These are phyloP conservation scores for Arxiozyma telluris DNA, from an alignment of 1,139 yeast species.

Conservation along the genomic window DNA sequence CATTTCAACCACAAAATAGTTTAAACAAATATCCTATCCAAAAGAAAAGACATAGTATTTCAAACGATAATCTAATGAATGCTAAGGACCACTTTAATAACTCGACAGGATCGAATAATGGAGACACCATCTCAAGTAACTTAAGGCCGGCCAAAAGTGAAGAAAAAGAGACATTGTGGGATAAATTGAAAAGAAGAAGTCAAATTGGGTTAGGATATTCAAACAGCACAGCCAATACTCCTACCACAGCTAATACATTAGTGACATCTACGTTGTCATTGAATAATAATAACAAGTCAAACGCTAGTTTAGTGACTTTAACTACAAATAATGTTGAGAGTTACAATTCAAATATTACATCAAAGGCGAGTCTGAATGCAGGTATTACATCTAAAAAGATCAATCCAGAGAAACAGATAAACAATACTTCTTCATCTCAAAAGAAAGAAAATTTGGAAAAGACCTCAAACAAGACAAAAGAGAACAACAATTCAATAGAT, in stretches of 20 bases:
- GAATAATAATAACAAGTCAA: not conserved
- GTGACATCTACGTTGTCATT: not conserved
- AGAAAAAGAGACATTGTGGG: constrained; percentile 25
- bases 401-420: not conserved
- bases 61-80: constrained; percentile 11
- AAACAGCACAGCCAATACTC: not conserved
- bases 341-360: not conserved
- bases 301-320: constrained; percentile 5
- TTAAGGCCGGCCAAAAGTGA: constrained; percentile 11
- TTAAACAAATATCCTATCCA: not conserved
- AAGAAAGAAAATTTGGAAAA: not conserved
- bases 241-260: not conserved
- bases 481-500: not conserved
- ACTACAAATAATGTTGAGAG: constrained; percentile 3
- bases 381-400: not conserved
- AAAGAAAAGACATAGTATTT: constrained; percentile 8
- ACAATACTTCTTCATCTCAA: not conserved
- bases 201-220: constrained; percentile 12
- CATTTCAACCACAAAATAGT: not conserved
- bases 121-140: not conserved
- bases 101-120: not conserved
- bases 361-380: not conserved
- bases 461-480: not conserved
- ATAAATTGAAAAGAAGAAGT: constrained; percentile 24
- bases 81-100: not conserved